Conservation (phyloP, 2,329 filamentous ascomycete genomes). For the Trichophyton equinum region DNA sequence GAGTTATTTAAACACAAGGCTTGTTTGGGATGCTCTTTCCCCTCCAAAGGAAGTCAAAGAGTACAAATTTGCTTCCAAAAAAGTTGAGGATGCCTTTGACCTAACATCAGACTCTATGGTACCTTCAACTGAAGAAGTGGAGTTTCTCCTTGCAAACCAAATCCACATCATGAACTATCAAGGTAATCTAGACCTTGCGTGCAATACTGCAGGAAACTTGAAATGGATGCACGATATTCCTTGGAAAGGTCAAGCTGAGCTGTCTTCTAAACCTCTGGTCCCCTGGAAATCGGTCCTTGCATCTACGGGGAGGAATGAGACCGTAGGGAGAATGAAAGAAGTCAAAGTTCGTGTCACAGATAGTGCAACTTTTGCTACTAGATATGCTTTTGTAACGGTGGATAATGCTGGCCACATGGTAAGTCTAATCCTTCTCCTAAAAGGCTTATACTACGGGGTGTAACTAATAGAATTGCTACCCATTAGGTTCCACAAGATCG, state of each 20-base stretch:
- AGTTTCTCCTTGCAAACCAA: slow-evolving; percentile 25
- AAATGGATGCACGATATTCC: slow-evolving; percentile 14
- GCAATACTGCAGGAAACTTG: slow-evolving; percentile 30
- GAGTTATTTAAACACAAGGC: slow-evolving; percentile 24
- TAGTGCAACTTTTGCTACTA: not conserved
- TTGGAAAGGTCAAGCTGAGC: slow-evolving; percentile 17
- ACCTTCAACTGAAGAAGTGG: slow-evolving; percentile 14
- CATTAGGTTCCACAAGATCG: not conserved
- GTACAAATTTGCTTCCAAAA: slow-evolving; percentile 17
- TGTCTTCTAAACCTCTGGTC: slow-evolving; percentile 10
- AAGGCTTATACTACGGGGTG: not conserved
- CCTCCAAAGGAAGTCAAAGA: slow-evolving; percentile 23
- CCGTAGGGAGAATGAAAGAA: not conserved
- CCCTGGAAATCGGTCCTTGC: slow-evolving; percentile 11
- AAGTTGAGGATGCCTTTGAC: not conserved
- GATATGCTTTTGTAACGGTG: not conserved
- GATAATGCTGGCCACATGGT: not conserved
- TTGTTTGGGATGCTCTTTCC: slow-evolving; percentile 22
- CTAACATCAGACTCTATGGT: not conserved
- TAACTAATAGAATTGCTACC: not conserved
- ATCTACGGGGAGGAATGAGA: not conserved
- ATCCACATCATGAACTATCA: slow-evolving; percentile 31
- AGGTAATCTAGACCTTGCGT: slow-evolving; percentile 31
- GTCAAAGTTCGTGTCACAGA: not conserved
- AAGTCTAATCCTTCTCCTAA: not conserved